Base-by-base conservation (phyloP, 164 flowering plant genomes). In the Protea cynaroides region DNA sequence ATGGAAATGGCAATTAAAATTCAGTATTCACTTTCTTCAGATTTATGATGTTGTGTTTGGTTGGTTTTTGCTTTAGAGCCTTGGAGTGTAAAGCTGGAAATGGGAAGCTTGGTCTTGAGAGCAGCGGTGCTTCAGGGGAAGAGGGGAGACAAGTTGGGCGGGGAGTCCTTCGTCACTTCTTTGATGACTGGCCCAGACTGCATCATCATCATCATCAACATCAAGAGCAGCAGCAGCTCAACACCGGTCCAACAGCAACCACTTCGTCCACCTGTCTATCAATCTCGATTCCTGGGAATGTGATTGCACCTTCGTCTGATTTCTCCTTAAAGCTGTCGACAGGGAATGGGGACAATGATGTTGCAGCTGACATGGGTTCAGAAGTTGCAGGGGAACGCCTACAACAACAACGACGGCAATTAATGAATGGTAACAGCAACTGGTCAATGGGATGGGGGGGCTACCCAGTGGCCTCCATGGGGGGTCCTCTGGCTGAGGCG, bases 401-500 rank as follows among this genome's bases (percentile, higher is more conserved):
- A 29, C 34, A 29, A 29, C 34, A 29, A 29, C 34, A 5, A 29
- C 2, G 34, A 29, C 34, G 5, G 2, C 34, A 29, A 29, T 3
- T 29, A 59, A 69, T 34, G 86, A 69, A 25, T 71, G 66, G 22
- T 60, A 54, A 1, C 83, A 68, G 17, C 60, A 74, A 65, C 60
- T 87, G 92, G 92, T 74, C 63, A 6, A 21, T 67, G 0, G 76
- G 82, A 14, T 81, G 88, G 89, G 74, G 76, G 0, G 23, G 79
- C 1, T 73, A 72, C 54, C 81, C 61, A n/a, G 84, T 74, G 59
- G 74, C 81, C 50, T 75, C 84, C 0, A 80, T 84, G 88, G 96
- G 91, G 0, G 96, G 96, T 13, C 97, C 96, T 1, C 83, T 91
- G 1, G 96, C 94, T 0, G 97, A 91, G 78, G 96, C 92, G 0